phyloP scores from a whole-genome alignment of 2,329 filamentous ascomycete species.

The Paecilomyces sp. region DNA sequence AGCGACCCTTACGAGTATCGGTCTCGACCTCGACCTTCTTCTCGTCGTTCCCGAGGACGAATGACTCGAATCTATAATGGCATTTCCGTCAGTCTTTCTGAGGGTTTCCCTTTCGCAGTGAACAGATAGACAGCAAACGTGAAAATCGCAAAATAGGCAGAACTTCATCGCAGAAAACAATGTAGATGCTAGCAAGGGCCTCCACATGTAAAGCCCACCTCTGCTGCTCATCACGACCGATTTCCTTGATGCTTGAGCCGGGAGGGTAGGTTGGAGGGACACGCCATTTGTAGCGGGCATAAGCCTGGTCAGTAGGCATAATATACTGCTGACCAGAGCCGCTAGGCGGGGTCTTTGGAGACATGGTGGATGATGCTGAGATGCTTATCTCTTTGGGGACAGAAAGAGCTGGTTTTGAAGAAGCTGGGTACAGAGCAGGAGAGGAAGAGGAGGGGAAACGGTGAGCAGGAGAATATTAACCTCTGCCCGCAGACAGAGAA shows the following conservation, averaged over 20 bases:
- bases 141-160: not conserved
- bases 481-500: not conserved
- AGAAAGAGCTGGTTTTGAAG: not conserved
- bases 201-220: not conserved
- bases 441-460: not conserved
- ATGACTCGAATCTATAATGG: conserved; percentile 74
- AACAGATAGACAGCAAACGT: not conserved
- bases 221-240: not conserved
- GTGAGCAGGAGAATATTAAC: not conserved
- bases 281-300: not conserved
- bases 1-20: conserved; percentile 68
- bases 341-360: not conserved
- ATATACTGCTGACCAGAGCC: not conserved
- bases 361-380: not conserved
- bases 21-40: conserved; percentile 87
- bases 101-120: not conserved
- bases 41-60: conserved; percentile 78
- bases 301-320: not conserved
- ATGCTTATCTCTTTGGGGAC: not conserved
- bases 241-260: not conserved
- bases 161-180: not conserved
- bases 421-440: not conserved
- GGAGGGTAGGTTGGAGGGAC: not conserved
- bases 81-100: conserved; percentile 10
- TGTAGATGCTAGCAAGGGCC: not conserved